These are phyloP conservation scores for Tetrapyrgos nigripes DNA, from an alignment of 1,284 basidiomycete species.

Conservation along the genomic window DNA sequence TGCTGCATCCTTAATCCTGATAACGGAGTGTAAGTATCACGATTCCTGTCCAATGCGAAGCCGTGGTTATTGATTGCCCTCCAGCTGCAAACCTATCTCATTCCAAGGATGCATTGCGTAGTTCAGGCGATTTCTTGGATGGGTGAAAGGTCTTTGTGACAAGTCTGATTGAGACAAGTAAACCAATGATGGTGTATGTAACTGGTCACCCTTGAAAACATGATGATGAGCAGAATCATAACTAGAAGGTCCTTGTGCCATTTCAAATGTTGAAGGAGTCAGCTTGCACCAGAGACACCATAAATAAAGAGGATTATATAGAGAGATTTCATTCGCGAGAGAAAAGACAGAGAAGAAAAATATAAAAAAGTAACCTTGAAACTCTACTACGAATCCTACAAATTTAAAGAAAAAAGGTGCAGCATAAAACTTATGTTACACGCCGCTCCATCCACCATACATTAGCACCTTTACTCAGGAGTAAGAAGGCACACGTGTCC, in stretches of 20 bases:
- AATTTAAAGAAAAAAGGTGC: neutral
- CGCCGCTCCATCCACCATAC: neutral
- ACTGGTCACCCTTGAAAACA: too few species aligned
- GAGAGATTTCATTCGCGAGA: too few species aligned
- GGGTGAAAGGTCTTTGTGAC: too few species aligned
- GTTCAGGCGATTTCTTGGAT: too few species aligned
- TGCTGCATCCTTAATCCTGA: neutral
- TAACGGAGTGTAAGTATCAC: neutral
- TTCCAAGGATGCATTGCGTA: neutral
- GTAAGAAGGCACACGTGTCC: too few species aligned
- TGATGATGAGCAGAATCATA: too few species aligned
- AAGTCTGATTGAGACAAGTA: too few species aligned
- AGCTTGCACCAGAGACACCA: too few species aligned
- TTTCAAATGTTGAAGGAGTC: too few species aligned
- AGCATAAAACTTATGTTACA: neutral
- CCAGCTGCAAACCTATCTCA: neutral
- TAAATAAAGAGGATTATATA: too few species aligned
- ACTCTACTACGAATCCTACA: neutral
- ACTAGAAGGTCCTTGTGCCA: too few species aligned
- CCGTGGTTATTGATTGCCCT: neutral
- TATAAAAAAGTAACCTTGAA: neutral
- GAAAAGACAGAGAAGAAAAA: neutral
- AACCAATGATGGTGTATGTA: too few species aligned
- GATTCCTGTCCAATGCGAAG: neutral
- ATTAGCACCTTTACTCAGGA: neutral